Base-by-base conservation (phyloP, 805 yeast genomes). In the Ogataea kodamae region DNA sequence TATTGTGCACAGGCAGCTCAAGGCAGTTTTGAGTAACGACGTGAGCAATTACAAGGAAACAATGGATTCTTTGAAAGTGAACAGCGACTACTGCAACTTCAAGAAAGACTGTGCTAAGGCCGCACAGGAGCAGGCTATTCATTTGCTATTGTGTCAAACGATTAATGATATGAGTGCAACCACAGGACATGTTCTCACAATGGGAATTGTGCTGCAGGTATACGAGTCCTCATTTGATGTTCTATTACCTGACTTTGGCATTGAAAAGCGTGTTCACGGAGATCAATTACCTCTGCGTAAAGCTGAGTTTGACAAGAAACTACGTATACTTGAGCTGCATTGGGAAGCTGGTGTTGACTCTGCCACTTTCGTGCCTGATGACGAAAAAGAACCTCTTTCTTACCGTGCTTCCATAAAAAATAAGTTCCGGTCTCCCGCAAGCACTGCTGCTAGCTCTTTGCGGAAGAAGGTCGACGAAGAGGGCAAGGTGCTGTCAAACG, bases 141-240 rank as follows among this genome's bases (percentile, higher is more conserved):
- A 92, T 57, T 68, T 92, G 44, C 66, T 82, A 35, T 66, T 89
- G 28, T 83, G 90, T 37, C 95, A 88, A 57, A 81, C 88, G 0
- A 81, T 89, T 39, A 83, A 81, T 54, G 83, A 77, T 25, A 74
- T 85, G 73, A 66, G 75, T 44, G 75, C 71, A 33, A 62, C 71
- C 10, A 78, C 90, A 10, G 96, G 95, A 2, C 96, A 87, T 57
- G 57, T 87, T 31, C 68, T 90, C 43, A 78, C 88, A 23, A 78
- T 80, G 74, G 97, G 95, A 10, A 76, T 87, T 10, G 92, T 90
- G 11, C 62, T 87, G 16, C 96, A 88, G 58, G 97, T 90, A 7
- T 89, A 90, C 57, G 97, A 92, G 61, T 85, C 96, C 1, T 86
- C 97, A 2, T 92, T 92, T 63, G 98, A 92, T 58, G 90, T 89